Base-by-base conservation (phyloP, 306 rosid genomes). In the Dryas octopetala region DNA sequence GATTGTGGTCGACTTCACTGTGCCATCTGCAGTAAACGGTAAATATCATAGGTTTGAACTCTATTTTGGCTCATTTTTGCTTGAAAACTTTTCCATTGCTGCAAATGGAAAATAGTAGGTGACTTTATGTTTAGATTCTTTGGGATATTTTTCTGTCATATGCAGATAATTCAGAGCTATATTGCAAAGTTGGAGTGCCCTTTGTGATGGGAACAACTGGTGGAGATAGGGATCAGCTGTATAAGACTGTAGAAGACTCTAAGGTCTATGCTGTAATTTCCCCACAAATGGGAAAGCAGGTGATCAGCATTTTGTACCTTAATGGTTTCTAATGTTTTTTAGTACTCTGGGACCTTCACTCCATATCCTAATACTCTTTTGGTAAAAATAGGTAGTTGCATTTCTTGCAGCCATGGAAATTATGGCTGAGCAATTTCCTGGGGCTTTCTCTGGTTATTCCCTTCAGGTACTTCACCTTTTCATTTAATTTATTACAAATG, bases 211-310 rank as follows among this genome's bases (percentile, higher is more conserved):
- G 98, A 71, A 95, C 98, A 68, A 95, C 99, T 3, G 97, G 99
- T 44, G 97, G 97, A 53, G 97, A 95, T 73, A 89, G 97, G 76
- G 93, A 86, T 54, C 79, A 66, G 41, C 63, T 95, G 78, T 68
- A 80, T 76, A 89, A 89, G 84, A 92, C 87, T n/a, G 97, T 92
- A 73, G 62, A 87, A 82, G 96, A 86, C 74, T 76, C 97, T 5
- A 85, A 86, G 41, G 78, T 72, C 79, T 89, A 95, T 71, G 97
- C 97, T 47, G 97, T 95, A 68, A 90, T 95, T 75, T 95, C 97
- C 70, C 97, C 97, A 12, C 97, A 95, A 80, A 95, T 95, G 98
- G 98, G 97, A 68, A 95, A 95, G 74, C 97, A 94, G 89, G 96
- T 82, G 78, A 74, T 65, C 43, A 16, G 54, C 64, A 80, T 81